Percentiles rank a stretch among this genome's conserved stretches.
phyloP scores from a whole-genome alignment of 805 yeast species.

The Sugiyamaella lignohabitans region DNA sequence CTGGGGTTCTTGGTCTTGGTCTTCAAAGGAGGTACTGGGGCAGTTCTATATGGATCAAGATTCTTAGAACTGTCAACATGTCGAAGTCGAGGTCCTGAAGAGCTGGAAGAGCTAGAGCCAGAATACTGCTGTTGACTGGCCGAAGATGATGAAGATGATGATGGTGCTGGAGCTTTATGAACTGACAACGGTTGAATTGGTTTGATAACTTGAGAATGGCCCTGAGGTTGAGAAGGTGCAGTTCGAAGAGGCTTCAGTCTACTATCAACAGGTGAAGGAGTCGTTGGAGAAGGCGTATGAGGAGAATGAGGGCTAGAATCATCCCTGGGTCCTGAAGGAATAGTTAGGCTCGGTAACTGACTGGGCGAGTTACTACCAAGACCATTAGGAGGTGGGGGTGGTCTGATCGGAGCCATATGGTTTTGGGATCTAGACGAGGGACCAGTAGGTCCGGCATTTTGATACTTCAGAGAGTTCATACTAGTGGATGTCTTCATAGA shows the following conservation, averaged over 20 bases:
- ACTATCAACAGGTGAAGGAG: slow-evolving; percentile 5
- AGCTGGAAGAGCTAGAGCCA: neutral
- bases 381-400: slow-evolving; percentile 17
- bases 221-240: slow-evolving; percentile 1
- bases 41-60: slow-evolving; percentile 20
- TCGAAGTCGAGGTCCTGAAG: neutral
- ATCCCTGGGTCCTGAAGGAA: neutral
- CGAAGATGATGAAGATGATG: neutral
- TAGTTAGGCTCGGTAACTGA: neutral
- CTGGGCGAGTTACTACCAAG: slow-evolving; percentile 3
- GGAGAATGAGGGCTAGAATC: slow-evolving; percentile 10
- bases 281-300: slow-evolving; percentile 6
- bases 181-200: slow-evolving; percentile 5
- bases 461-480: slow-evolving; percentile 8
- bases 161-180: neutral
- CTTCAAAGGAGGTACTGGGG: slow-evolving; percentile 24
- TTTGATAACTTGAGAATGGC: slow-evolving; percentile 1
- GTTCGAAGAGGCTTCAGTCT: neutral
- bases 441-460: neutral
- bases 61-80: neutral
- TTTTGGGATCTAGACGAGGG: neutral
- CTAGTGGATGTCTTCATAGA: slow-evolving; percentile 10
- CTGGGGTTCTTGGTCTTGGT: neutral
- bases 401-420: slow-evolving; percentile 24
- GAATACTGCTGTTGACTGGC: neutral